These are phyloP conservation scores for Blastocystis hominis DNA, from an alignment of 352 stramenopile species.

Conservation along the genomic window DNA sequence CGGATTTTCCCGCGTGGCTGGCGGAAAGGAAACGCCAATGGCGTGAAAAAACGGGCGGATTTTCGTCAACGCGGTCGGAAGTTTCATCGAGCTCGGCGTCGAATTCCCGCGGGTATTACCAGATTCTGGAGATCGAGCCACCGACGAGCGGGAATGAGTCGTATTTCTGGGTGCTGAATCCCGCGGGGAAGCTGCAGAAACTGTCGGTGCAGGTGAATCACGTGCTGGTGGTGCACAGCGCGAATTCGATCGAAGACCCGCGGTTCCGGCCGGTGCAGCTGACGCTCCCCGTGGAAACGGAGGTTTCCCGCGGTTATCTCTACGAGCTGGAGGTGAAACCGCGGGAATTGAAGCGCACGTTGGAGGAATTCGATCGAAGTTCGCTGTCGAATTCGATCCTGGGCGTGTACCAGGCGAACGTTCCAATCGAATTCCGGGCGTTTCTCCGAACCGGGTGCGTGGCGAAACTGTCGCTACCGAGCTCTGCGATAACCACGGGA, in stretches of 20 bases:
- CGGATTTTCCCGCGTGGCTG: conserved; percentile 63
- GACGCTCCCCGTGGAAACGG: not conserved
- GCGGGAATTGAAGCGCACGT: not conserved
- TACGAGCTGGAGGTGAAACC: conserved; percentile 66
- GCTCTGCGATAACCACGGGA: not conserved
- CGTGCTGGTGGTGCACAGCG: conserved; percentile 58
- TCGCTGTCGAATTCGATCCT: conserved; percentile 63
- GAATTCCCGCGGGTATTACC: conserved; percentile 66
- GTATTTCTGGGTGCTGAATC: conserved; percentile 87
- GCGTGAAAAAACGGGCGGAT: conserved; percentile 55
- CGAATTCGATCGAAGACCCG: not conserved
- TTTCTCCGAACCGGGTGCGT: conserved; percentile 81
- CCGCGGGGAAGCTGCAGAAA: conserved; percentile 70
- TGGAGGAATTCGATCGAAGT: not conserved
- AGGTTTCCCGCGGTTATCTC: conserved; percentile 66
- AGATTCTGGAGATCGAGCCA: conserved; percentile 74
- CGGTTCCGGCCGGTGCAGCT: not conserved
- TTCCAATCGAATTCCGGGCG: conserved; percentile 75
- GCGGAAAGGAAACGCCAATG: conserved; percentile 63
- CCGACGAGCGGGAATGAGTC: conserved; percentile 72
- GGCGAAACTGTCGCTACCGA: conserved; percentile 61
- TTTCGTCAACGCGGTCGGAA: too few relatives aligned
- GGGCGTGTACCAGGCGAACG: conserved; percentile 82
- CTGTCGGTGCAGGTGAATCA: conserved; percentile 64
- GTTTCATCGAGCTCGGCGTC: too few relatives aligned